Evolutionary conservation across 2,329 filamentous ascomycete genomes (phyloP), one percentile per base, ranked within the genome.

Genomic region (Gnomoniopsis sp.): DNA sequence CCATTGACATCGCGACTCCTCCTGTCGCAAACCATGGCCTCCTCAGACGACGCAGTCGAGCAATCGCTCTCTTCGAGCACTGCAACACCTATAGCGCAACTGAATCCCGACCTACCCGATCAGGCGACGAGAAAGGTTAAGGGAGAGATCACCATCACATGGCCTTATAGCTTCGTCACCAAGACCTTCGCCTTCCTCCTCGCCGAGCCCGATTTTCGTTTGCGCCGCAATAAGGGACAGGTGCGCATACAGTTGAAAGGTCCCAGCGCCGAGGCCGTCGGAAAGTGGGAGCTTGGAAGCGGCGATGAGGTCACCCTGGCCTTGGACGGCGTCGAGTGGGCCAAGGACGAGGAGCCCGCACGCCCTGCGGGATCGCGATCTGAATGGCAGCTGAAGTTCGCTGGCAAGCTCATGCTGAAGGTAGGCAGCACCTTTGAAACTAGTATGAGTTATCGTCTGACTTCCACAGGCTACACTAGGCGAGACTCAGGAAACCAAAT

Each of bases 141-240:
- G 59, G 92, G 90, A 43, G 79, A 89, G 17, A 85, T 97, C 22
- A 93, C 91, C 10, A 85, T 98, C 38, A 87, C 91, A 59, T 98
- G 93, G 93, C 93, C 93, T 0, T 97, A 91, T 73, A 96, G 90
- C 64, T 89, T 88, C 22, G 85, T 91, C 26, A 88, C 83, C 33
- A 84, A 83, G 55, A 86, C 86, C 43, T 82, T 92, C 65, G 88
- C 91, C 26, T 87, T 97, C 53, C 82, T 96, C 21, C 82, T 98
- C 36, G 90, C 90, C 49, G 93, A 97, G 67, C 86, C 87, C 49
- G 91, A 97, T 71, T 89, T 93, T 68, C 88, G 90, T 50, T 79
- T 93, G 53, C 89, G 93, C 57, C 85, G 86, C 62, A 79, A 82
- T 44, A 88, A 84, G 64, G 93, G 93, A 14, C 91, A 96, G 73